Evolutionary conservation across 2,329 filamentous ascomycete species (phyloP), one percentile per base, ranked within the genome.

Genomic region (Nothomitra cinnamomea): DNA sequence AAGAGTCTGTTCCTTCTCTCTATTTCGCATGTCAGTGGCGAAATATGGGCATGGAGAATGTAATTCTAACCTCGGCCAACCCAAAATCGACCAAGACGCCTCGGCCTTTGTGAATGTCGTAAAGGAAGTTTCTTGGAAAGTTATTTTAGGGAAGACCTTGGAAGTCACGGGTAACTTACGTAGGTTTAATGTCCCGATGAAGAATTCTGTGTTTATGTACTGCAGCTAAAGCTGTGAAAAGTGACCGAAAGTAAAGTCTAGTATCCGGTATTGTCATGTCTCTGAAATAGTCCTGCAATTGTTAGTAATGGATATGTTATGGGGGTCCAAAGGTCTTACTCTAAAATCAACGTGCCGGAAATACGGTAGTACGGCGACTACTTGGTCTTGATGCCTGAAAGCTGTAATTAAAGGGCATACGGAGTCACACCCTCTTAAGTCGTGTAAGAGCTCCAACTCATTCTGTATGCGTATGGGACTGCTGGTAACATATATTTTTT

Each of bases 401-500:
- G 92, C 90, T 5, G 92, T 98, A 66, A 98, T 94, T 19, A 98
- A 77, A 35, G 92, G 90, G 61, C 92, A 96, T 24, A 98, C 89
- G 1, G 87, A 87, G 40, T 80, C 76, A 56, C 85, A 94, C 54
- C 84, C 79, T 51, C 85, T 79, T 7, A 98, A 77, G 64, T 95
- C 88, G 64, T 94, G 81, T 21, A 98, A 78, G 21, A 98, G 76
- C 61, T 96, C 90, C 17, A 98, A 80, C 68, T 98, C 92, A 69
- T 98, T 98, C 64, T 94, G 79, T 60, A 98, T 96, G 47, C 92
- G 85, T 25, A 82, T 76, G 0, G 92, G 92, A 60, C 88, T 95
- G 57, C 89, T 95, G 0, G 94, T 98, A 58, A 96, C 92, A 67
- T 98, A 98, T 61, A 98, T 98, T 72, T 98, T 98, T 72, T 98